phyloP scores from a whole-genome alignment of 202 grass and related monocot species.

The Setaria italica region DNA sequence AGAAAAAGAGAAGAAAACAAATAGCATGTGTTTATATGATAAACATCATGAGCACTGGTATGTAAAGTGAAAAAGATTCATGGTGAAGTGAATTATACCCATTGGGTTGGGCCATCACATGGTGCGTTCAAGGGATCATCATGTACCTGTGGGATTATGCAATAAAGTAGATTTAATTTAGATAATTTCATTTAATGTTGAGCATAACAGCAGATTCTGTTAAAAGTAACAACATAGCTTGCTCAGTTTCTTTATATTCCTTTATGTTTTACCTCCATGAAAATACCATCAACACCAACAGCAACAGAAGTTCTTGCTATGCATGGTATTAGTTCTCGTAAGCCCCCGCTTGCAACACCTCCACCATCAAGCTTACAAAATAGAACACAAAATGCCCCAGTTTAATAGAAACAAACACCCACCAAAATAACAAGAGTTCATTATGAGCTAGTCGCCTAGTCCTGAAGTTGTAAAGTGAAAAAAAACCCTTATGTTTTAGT shows the following conservation, averaged over 20 bases:
- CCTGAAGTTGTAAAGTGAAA: not conserved
- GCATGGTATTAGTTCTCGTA: constrained; percentile 93
- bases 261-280: constrained; percentile 88
- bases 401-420: constrained; percentile 29
- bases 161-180: constrained; percentile 19
- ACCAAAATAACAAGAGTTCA: not conserved
- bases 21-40: constrained; percentile 18
- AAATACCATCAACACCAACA: constrained; percentile 95
- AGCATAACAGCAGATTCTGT: not conserved
- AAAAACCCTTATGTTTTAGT: not conserved
- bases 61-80: constrained; percentile 21
- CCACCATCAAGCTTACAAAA: constrained; percentile 90
- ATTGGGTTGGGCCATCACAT: constrained; percentile 97
- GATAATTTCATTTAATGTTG: not conserved
- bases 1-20: constrained; percentile 22
- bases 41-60: not conserved
- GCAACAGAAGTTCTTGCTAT: constrained; percentile 91
- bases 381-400: constrained; percentile 28
- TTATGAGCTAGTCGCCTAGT: not conserved
- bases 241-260: not conserved
- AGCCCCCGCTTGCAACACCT: constrained; percentile 90
- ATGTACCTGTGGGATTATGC: constrained; percentile 66
- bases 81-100: constrained; percentile 63
- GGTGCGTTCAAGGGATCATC: constrained; percentile 89
- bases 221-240: constrained; percentile 19